Conservation (phyloP, 176 grass and related monocot species). For the Aegilops umbellulata region DNA sequence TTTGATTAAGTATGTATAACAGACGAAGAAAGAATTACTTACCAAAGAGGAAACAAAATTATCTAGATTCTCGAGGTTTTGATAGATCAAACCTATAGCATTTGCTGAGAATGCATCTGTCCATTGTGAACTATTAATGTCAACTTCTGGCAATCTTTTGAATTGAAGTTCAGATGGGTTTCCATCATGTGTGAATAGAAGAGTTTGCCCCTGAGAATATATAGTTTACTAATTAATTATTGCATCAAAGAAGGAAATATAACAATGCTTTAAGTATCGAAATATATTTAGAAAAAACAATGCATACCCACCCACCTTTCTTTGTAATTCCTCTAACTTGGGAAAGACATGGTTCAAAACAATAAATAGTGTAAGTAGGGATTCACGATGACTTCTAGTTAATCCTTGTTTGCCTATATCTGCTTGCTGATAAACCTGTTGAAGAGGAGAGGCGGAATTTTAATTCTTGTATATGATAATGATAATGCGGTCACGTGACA, state of each 20-base stretch:
- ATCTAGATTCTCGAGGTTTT: constrained; percentile 79
- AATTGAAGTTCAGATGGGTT: constrained; percentile 33
- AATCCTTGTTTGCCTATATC: not conserved
- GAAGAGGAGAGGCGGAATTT: not conserved
- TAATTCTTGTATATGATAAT: not conserved
- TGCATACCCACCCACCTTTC: not conserved
- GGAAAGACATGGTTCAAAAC: not conserved
- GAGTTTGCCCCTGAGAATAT: constrained; percentile 21
- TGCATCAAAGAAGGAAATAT: too few species aligned
- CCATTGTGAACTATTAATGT: constrained; percentile 63
- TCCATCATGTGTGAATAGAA: not conserved
- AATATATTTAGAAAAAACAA: not conserved
- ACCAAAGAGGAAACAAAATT: constrained; percentile 56
- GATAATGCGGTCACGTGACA: not conserved
- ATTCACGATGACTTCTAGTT: not conserved
- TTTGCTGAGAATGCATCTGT: constrained; percentile 51
- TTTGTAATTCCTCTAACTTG: not conserved
- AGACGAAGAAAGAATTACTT: constrained; percentile 21
- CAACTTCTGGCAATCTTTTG: constrained; percentile 57
- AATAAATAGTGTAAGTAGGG: not conserved
- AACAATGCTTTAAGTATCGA: too few species aligned
- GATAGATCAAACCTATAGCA: constrained; percentile 62
- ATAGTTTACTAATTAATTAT: not conserved
- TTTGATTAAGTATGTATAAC: not conserved
- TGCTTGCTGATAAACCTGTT: not conserved